These are phyloP conservation scores for Ceratobasidium sp. DNA, from an alignment of 1,284 basidiomycete genomes.

Conservation along the genomic window DNA sequence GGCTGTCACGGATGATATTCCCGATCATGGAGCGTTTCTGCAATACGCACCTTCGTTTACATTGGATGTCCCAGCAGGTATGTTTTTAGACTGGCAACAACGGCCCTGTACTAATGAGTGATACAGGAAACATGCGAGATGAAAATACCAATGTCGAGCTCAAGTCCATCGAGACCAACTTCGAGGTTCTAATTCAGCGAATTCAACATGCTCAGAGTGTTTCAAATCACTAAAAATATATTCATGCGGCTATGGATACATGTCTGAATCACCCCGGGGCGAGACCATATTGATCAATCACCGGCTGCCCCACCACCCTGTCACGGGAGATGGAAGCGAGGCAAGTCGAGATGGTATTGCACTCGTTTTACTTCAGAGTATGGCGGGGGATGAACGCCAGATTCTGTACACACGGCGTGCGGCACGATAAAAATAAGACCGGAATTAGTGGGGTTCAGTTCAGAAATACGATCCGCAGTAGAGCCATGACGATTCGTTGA, in stretches of 20 bases:
- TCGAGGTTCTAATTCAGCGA: constrained; percentile 37
- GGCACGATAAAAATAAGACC: neutral
- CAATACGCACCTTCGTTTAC: constrained; percentile 79
- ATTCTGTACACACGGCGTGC: constrained; percentile 37
- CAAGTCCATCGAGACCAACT: constrained; percentile 44
- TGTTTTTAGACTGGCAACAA: constrained; percentile 27
- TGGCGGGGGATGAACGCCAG: constrained; percentile 27
- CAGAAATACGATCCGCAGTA: no score
- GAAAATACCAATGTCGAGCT: constrained; percentile 66
- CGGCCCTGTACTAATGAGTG: neutral
- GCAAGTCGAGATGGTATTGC: constrained; percentile 33
- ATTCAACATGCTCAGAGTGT: constrained; percentile 24
- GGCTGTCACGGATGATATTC: constrained; percentile 66
- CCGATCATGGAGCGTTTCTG: constrained; percentile 72
- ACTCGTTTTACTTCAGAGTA: constrained; percentile 38
- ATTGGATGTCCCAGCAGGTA: constrained; percentile 66
- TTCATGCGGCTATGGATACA: constrained; percentile 12
- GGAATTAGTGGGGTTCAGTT: no score
- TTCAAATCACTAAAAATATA: constrained; percentile 12
- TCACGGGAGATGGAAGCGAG: constrained; percentile 29
- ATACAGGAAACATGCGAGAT: constrained; percentile 70
- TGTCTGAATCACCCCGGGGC: constrained; percentile 20
- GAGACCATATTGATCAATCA: constrained; percentile 14
- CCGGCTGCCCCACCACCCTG: constrained; percentile 24
- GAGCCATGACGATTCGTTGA: no score